phyloP scores from a whole-genome alignment of 345 rosid genomes.

The Trapa incisa region DNA sequence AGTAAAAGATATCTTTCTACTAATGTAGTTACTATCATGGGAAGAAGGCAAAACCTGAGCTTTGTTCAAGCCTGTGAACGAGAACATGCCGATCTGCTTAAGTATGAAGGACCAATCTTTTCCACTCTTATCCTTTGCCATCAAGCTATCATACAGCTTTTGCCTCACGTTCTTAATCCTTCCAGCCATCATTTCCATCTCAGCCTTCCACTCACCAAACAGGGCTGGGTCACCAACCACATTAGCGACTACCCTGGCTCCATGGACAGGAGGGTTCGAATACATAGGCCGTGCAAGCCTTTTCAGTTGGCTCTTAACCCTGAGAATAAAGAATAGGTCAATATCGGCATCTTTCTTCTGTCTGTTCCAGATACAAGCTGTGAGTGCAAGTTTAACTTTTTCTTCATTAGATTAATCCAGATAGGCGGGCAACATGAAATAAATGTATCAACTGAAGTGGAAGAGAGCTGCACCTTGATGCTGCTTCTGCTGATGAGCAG shows the following conservation, averaged over 20 bases:
- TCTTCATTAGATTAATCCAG: neutral
- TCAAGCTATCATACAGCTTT: slow-evolving; percentile 55
- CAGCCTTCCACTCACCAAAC: slow-evolving; percentile 80
- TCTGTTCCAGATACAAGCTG: neutral
- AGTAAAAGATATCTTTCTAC: neutral
- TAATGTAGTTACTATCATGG: too few species aligned
- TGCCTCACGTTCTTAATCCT: slow-evolving; percentile 87
- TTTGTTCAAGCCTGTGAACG: slow-evolving; percentile 66
- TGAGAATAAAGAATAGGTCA: slow-evolving; percentile 14
- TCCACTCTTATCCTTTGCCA: slow-evolving; percentile 68
- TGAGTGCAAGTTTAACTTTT: neutral
- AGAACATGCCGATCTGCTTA: slow-evolving; percentile 79
- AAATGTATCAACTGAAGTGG: neutral
- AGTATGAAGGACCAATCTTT: slow-evolving; percentile 94
- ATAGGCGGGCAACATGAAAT: neutral
- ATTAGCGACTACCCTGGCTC: slow-evolving; percentile 86
- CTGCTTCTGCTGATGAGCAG: slow-evolving; percentile 78
- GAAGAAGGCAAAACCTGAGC: slow-evolving; percentile 46
- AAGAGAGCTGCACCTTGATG: slow-evolving; percentile 42
- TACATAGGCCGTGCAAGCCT: slow-evolving; percentile 96
- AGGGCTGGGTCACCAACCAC: slow-evolving; percentile 76
- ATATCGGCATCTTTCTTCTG: neutral
- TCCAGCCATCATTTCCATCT: slow-evolving; percentile 99
- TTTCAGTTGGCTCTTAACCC: slow-evolving; percentile 97
- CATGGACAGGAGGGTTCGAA: slow-evolving; percentile 93